These are phyloP conservation scores for Arctium lappa DNA, from an alignment of 129 eudicot species.

Conservation along the genomic window DNA sequence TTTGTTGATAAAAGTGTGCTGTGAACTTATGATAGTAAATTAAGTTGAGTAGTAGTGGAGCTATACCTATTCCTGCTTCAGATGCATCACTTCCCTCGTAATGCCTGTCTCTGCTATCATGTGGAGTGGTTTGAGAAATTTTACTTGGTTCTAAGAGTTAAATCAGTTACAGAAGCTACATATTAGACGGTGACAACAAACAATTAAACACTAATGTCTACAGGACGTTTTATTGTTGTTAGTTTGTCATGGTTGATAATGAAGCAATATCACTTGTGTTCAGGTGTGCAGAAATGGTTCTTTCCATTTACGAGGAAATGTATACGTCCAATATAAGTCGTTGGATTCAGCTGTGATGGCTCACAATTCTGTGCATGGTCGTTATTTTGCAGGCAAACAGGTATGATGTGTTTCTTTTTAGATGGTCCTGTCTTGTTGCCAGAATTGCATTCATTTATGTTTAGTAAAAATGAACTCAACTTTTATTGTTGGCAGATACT, in stretches of 20 bases:
- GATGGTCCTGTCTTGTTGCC: not conserved
- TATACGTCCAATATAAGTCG: conserved; percentile 73
- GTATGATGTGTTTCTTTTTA: conserved; percentile 28
- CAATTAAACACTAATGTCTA: not conserved
- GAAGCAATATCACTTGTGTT: conserved; percentile 14
- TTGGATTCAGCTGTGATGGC: conserved; percentile 86
- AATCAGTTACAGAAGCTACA: not conserved
- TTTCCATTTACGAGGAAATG: conserved; percentile 92
- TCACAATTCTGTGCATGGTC: conserved; percentile 75
- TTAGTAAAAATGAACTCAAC: not conserved
- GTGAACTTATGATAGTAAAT: not conserved
- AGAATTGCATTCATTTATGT: not conserved
- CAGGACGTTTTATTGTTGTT: not conserved
- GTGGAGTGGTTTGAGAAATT: not conserved
- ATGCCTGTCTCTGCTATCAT: not conserved
- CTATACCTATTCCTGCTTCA: conserved; percentile 4
- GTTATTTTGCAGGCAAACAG: conserved; percentile 96
- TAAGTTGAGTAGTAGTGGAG: conserved; percentile 15
- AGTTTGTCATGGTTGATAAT: conserved; percentile 4
- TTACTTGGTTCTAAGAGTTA: not conserved
- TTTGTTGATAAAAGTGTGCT: conserved; percentile 1
- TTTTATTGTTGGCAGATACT: not conserved
- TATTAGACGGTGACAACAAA: not conserved
- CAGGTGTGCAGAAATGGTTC: conserved; percentile 97
- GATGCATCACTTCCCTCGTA: not conserved